These are phyloP conservation scores for Saprolegnia parasitica DNA, from an alignment of 352 stramenopile genomes.

Conservation along the genomic window DNA sequence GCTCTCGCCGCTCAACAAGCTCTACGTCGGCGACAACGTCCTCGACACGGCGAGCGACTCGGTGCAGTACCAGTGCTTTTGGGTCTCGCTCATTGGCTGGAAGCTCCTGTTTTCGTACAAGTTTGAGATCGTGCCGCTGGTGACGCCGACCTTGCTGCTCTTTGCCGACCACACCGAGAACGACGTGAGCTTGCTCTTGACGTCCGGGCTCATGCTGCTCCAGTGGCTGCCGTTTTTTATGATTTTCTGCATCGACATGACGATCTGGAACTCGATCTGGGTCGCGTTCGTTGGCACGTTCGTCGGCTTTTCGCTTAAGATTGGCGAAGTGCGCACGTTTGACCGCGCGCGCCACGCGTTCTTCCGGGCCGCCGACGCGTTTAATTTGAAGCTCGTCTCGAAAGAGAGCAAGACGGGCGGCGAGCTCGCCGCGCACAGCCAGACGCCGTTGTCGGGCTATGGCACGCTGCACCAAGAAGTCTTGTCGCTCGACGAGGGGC, in stretches of 20 bases:
- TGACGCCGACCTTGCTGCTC: conserved; percentile 93
- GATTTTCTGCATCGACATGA: conserved; percentile 98
- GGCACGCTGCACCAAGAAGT: conserved; percentile 15
- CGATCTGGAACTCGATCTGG: conserved; percentile 98
- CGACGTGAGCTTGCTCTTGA: conserved; percentile 78
- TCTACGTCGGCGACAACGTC: conserved; percentile 96
- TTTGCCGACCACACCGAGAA: conserved; percentile 94
- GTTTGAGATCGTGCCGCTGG: conserved; percentile 96
- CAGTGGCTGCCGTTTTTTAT: conserved; percentile 97
- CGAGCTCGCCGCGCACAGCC: conserved; percentile 35
- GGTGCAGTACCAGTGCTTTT: conserved; percentile 93
- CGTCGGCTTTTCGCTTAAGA: conserved; percentile 94
- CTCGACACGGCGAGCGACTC: conserved; percentile 90
- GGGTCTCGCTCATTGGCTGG: conserved; percentile 90
- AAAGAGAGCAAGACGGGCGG: conserved; percentile 67
- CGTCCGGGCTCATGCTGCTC: conserved; percentile 87
- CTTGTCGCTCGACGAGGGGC: conserved; percentile 2
- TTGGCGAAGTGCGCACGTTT: conserved; percentile 95
- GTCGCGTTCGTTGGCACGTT: conserved; percentile 95
- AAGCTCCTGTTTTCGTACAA: conserved; percentile 99
- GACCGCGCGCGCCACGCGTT: conserved; percentile 81
- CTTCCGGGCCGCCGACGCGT: conserved; percentile 77
- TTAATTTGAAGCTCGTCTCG: conserved; percentile 82
- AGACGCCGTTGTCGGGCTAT: background rate
- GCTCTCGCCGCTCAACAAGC: conserved; percentile 93